These are phyloP conservation scores for Fusarium sp. DNA, from an alignment of 2,329 filamentous ascomycete species.

Conservation along the genomic window DNA sequence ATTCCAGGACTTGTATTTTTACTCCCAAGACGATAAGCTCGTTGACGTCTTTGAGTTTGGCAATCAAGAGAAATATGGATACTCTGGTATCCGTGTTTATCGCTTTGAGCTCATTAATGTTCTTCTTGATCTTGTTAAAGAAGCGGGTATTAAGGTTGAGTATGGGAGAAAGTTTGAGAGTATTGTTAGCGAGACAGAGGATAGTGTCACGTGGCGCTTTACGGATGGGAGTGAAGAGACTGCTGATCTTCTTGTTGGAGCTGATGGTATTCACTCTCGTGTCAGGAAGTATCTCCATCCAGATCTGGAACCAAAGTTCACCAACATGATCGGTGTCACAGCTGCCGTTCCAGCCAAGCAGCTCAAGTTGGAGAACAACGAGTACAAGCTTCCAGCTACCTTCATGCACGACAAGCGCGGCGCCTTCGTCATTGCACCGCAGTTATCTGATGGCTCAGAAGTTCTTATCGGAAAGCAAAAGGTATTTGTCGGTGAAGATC, in stretches of 20 bases:
- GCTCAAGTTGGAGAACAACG: conserved; percentile 45
- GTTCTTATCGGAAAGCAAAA: conserved; percentile 58
- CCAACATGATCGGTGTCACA: conserved; percentile 55
- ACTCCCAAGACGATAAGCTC: conserved; percentile 45
- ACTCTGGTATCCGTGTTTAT: conserved; percentile 63
- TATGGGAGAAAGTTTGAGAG: conserved; percentile 59
- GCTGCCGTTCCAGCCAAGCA: conserved; percentile 49
- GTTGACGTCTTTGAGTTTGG: conserved; percentile 60
- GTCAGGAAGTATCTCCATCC: conserved; percentile 63
- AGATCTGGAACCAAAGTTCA: conserved; percentile 58
- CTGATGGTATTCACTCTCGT: conserved; percentile 68
- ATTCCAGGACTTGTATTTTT: conserved; percentile 61
- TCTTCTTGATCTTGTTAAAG: conserved; percentile 53
- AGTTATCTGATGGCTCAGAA: conserved; percentile 58
- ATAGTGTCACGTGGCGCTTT: conserved; percentile 57
- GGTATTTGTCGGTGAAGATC: conserved; percentile 44
- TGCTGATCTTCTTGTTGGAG: conserved; percentile 61
- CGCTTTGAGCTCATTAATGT: conserved; percentile 60
- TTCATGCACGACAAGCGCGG: conserved; percentile 54
- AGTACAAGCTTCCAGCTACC: conserved; percentile 54
- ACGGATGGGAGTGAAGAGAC: conserved; percentile 52
- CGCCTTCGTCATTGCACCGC: conserved; percentile 61
- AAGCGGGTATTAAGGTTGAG: conserved; percentile 52
- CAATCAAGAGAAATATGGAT: conserved; percentile 57
- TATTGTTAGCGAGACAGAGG: conserved; percentile 52